Base-by-base conservation (phyloP, 2,329 filamentous ascomycete species). In the Cercospora sp. region DNA sequence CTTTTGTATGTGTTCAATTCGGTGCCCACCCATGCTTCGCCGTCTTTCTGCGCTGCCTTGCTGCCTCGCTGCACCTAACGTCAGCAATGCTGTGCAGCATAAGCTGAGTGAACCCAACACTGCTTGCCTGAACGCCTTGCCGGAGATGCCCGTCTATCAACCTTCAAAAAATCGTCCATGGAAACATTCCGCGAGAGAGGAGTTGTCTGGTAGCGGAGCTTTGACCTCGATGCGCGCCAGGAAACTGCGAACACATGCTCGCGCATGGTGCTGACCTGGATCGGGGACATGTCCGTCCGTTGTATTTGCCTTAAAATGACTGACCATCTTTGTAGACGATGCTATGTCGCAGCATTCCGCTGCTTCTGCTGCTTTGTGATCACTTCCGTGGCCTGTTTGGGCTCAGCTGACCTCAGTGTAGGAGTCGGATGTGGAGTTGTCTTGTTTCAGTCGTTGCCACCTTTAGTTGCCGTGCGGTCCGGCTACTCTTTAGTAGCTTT, bases 401-500 rank as follows among this genome's bases (percentile, higher is more conserved):
- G 16, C 45, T 51, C 45, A 51, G 45, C 45, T 51, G 45, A 10
- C 45, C 20, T 26, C 45, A 51, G 16, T 13, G 20, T 26, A 51
- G 2, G 20, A 51, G 45, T 20, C 20, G 2, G 20, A 12, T 51
- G 12, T 51, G 45, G 20, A 26, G 3, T 5, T 51, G 45, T 51
- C 20, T 12, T 6, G 20, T 51, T 51, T 26, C 45, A 51, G 16
- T 5, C 7, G 20, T 51, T 23, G 45, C 10, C 45, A 16, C 18
- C 9, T 12, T 12, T 51, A 20, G 20, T 6, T 20, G 45, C 20
- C 45, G 20, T 51, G 45, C n/a, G 20, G 45, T 13, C 45, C 45
- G 12, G 36, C 36, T 28, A 31, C 53, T n/a, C 28, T 23, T 20
- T 82, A 85, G 77, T 83, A 84, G 76, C 82, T 84, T 72, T 84